A percentile compares a stretch with the other conserved stretches of the same genome.
Evolutionary conservation across 2,329 filamentous ascomycete species (phyloP).

Genomic region (Harringtonia aguacate): DNA sequence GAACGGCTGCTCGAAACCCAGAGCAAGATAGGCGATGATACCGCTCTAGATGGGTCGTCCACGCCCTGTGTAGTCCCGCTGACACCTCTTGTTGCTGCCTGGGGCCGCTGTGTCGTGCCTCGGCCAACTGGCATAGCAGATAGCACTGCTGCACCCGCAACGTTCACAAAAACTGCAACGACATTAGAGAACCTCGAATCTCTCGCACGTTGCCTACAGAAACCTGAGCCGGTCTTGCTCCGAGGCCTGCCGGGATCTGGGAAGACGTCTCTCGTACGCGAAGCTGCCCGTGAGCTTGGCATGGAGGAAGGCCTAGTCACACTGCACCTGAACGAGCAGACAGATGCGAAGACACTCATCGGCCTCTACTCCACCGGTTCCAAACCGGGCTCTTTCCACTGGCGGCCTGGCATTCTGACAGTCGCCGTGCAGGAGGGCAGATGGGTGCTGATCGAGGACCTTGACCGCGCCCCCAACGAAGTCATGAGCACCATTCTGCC

Average conservation of each 20-base stretch:
- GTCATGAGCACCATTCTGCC: constrained; percentile 89
- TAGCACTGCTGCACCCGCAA: constrained; percentile 28
- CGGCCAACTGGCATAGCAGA: constrained; percentile 33
- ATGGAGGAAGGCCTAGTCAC: constrained; percentile 80
- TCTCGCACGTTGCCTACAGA: constrained; percentile 58
- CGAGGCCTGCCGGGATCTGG: constrained; percentile 77
- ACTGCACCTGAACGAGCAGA: constrained; percentile 94
- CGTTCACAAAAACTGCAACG: constrained; percentile 60
- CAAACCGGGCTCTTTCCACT: constrained; percentile 80
- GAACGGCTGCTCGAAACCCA: constrained; percentile 28
- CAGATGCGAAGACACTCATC: constrained; percentile 91
- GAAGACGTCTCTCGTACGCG: constrained; percentile 78
- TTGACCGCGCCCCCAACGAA: constrained; percentile 89
- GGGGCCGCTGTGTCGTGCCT: constrained; percentile 59
- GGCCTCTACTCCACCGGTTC: constrained; percentile 88
- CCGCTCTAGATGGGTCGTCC: too few species aligned
- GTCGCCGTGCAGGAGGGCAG: constrained; percentile 88
- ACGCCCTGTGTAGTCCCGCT: constrained; percentile 25
- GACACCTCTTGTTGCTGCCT: constrained; percentile 50
- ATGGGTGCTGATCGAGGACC: constrained; percentile 95
- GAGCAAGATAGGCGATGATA: constrained; percentile 7
- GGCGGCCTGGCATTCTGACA: constrained; percentile 86
- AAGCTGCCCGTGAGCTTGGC: constrained; percentile 70
- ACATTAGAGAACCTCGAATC: constrained; percentile 60
- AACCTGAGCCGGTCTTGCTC: constrained; percentile 63